phyloP scores from a whole-genome alignment of 148 eudicot species.

The Hydrangea macrophylla region DNA sequence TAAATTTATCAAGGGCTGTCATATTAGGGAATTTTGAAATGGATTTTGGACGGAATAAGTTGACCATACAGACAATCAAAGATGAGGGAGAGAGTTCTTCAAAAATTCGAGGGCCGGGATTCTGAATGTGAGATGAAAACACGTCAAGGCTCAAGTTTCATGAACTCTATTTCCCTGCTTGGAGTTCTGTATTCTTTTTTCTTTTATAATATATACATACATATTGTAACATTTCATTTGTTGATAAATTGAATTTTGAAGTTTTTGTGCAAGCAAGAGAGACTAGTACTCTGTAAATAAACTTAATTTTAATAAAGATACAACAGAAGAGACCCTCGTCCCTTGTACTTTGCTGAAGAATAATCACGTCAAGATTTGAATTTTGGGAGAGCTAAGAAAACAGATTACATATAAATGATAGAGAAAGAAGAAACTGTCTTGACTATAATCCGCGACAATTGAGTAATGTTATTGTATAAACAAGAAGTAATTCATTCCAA shows the following conservation, averaged over 20 bases:
- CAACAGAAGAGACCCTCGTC: conserved; percentile 13
- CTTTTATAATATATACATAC: neutral
- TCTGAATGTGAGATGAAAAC: conserved; percentile 1
- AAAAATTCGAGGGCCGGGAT: conserved; percentile 5
- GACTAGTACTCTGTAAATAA: conserved; percentile 22
- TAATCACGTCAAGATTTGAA: neutral
- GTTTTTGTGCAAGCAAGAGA: conserved; percentile 6
- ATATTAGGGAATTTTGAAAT: conserved; percentile 52
- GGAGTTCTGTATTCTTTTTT: conserved; percentile 15
- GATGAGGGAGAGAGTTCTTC: conserved; percentile 20
- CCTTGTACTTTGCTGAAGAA: conserved; percentile 7
- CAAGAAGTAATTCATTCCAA: too few species aligned
- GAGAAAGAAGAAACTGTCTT: neutral
- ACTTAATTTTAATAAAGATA: neutral
- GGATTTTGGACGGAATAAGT: conserved; percentile 2
- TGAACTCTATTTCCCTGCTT: conserved; percentile 25
- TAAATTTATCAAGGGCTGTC: conserved; percentile 72
- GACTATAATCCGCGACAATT: too few species aligned
- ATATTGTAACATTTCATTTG: too few species aligned
- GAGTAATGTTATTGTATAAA: too few species aligned
- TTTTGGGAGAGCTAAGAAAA: neutral
- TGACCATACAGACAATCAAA: neutral
- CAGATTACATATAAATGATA: neutral
- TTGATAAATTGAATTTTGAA: too few species aligned
- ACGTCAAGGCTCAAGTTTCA: conserved; percentile 22